A percentile compares a stretch with the other conserved stretches of the same genome.
Conservation (phyloP, 2,329 filamentous ascomycete genomes). For the Alternaria sp. region DNA sequence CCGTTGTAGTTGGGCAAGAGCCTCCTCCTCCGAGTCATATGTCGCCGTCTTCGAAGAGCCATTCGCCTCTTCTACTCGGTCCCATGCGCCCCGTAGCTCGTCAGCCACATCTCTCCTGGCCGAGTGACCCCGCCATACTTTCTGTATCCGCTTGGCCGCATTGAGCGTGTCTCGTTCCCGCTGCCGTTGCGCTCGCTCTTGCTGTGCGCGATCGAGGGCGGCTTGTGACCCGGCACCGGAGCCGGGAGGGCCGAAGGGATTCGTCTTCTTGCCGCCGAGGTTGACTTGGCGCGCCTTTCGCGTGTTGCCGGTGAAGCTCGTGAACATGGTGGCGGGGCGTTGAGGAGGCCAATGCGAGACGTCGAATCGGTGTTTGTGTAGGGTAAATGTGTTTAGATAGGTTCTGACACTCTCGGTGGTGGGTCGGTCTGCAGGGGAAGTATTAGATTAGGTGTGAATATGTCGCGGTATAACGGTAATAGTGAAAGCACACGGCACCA, state of each 20-base stretch:
- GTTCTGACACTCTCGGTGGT: too few species aligned
- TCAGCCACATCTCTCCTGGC: constrained; percentile 65
- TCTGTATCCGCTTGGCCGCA: constrained; percentile 77
- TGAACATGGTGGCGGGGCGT: constrained; percentile 71
- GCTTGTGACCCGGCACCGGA: constrained; percentile 70
- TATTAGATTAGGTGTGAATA: constrained; percentile 9
- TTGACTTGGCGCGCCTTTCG: constrained; percentile 90
- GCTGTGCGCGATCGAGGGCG: constrained; percentile 83
- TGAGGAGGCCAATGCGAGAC: background rate
- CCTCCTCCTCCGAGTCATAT: constrained; percentile 49
- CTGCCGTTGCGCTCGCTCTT: constrained; percentile 81
- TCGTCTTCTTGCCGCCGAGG: constrained; percentile 81
- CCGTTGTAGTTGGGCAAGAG: constrained; percentile 49
- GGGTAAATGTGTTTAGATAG: background rate
- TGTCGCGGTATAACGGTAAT: constrained; percentile 1
- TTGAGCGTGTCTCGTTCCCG: constrained; percentile 78
- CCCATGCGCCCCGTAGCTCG: constrained; percentile 52
- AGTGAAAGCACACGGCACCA: constrained; percentile 1
- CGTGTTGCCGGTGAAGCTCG: constrained; percentile 87
- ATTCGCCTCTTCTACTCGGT: constrained; percentile 35
- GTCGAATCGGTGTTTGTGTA: background rate
- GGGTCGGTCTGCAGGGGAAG: background rate
- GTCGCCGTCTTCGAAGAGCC: constrained; percentile 15
- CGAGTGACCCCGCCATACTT: constrained; percentile 79
- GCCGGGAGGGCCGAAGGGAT: constrained; percentile 73